Evolutionary conservation across 192 early-diverging fungal genomes (phyloP).

Genomic region (Pilaira anomala): DNA sequence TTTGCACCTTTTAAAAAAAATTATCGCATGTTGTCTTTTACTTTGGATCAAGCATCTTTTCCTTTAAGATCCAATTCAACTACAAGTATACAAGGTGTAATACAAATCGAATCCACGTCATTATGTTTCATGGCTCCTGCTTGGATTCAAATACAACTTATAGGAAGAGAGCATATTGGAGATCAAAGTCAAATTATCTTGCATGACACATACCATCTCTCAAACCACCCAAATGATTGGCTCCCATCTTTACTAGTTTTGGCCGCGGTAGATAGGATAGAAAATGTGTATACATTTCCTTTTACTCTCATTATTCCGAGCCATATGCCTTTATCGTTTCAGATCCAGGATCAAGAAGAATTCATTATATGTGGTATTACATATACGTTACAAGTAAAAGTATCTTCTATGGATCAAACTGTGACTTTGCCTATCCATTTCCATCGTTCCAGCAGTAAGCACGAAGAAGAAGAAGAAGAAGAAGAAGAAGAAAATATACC

Average conservation of each 20-base stretch:
- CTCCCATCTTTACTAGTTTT: no score
- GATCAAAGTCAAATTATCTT: background rate
- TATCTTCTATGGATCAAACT: background rate
- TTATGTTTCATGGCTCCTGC: background rate
- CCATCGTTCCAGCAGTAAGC: background rate
- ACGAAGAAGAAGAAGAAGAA: no score
- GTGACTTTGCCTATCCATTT: background rate
- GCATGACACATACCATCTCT: background rate
- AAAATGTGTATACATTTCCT: no score
- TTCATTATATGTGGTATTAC: background rate
- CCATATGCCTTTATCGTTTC: conserved; percentile 1
- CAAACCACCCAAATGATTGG: background rate
- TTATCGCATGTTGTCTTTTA: background rate
- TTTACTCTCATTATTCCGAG: background rate
- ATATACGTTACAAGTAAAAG: background rate
- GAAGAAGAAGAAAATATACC: background rate
- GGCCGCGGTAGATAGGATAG: no score
- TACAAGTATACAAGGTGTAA: background rate
- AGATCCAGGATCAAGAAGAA: background rate
- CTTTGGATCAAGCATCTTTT: background rate
- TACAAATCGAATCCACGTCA: background rate
- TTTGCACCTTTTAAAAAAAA: background rate
- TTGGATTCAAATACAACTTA: background rate
- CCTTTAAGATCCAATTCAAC: background rate
- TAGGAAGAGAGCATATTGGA: background rate